Conservation (phyloP, 345 rosid genomes). For the Geranium rotundifolium region DNA sequence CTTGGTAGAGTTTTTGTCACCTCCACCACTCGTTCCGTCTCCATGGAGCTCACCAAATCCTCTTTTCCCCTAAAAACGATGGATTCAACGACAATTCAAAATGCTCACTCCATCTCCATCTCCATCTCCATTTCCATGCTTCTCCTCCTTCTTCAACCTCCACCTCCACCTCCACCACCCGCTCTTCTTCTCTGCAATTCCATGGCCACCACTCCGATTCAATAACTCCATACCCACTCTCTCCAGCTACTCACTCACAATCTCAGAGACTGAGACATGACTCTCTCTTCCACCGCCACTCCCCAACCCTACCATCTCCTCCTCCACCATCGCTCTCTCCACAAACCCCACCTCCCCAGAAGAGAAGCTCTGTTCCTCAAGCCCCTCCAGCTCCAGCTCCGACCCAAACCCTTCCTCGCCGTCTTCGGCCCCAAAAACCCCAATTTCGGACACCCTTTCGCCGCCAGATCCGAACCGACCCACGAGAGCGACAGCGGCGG, state of each 20-base stretch:
- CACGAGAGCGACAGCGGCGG: conserved; percentile 1
- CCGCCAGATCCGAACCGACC: conserved; percentile 44
- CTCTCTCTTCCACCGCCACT: conserved; percentile 40
- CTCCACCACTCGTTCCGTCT: too few species aligned
- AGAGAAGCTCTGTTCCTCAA: conserved; percentile 21
- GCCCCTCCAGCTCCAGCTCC: conserved; percentile 16
- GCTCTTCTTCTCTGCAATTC: not conserved
- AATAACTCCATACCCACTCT: not conserved
- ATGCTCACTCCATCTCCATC: conserved; percentile 4
- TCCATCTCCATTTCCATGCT: conserved; percentile 6
- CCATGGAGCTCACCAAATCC: too few species aligned
- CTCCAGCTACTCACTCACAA: not conserved
- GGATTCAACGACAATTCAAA: not conserved
- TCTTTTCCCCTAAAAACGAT: not conserved
- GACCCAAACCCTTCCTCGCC: conserved; percentile 20
- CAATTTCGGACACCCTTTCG: conserved; percentile 37
- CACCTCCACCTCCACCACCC: not conserved
- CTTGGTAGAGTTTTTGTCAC: too few species aligned
- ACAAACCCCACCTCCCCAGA: conserved; percentile 13
- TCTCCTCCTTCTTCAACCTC: conserved; percentile 1
- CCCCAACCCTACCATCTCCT: conserved; percentile 6
- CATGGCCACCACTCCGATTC: not conserved
- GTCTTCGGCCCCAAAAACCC: conserved; percentile 19
- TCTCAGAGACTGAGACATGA: conserved; percentile 24
- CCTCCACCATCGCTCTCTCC: conserved; percentile 22